Conservation (phyloP, 1,284 basidiomycete species). For the Volvariella surrecta region DNA sequence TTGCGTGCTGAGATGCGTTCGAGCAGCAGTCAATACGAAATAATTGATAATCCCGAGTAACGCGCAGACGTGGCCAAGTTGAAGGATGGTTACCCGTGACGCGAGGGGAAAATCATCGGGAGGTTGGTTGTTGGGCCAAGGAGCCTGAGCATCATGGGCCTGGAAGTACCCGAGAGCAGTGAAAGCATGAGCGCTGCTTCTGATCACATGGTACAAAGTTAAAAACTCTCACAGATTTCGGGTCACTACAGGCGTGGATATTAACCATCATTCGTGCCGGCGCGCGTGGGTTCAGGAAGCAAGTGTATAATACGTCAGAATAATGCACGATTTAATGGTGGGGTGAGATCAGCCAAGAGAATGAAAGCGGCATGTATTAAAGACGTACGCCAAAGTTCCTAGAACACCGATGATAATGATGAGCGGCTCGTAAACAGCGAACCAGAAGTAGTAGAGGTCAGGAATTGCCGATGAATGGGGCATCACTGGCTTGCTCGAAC, state of each 20-base stretch:
- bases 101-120: conserved; percentile 48
- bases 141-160: conserved; percentile 67
- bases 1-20: conserved; percentile 46
- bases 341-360: conserved; percentile 7
- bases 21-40: conserved; percentile 52
- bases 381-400: conserved; percentile 42
- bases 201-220: not conserved
- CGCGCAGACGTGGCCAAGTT: conserved; percentile 69
- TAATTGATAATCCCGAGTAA: conserved; percentile 63
- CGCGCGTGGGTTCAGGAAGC: too few species aligned
- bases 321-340: too few species aligned
- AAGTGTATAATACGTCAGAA: too few species aligned
- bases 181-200: conserved; percentile 1
- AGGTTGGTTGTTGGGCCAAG: conserved; percentile 45
- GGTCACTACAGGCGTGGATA: conserved; percentile 38
- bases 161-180: conserved; percentile 19
- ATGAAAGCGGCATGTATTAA: not conserved
- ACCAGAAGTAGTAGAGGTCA: conserved; percentile 60
- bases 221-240: conserved; percentile 46
- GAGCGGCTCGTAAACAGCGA: conserved; percentile 65
- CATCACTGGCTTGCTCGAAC: conserved; percentile 17
- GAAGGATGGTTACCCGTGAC: conserved; percentile 54
- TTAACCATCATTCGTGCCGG: too few species aligned
- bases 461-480: conserved; percentile 52
- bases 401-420: conserved; percentile 56